Base-by-base conservation (phyloP, 2,329 filamentous ascomycete genomes). In the Aquanectria penicillioides region DNA sequence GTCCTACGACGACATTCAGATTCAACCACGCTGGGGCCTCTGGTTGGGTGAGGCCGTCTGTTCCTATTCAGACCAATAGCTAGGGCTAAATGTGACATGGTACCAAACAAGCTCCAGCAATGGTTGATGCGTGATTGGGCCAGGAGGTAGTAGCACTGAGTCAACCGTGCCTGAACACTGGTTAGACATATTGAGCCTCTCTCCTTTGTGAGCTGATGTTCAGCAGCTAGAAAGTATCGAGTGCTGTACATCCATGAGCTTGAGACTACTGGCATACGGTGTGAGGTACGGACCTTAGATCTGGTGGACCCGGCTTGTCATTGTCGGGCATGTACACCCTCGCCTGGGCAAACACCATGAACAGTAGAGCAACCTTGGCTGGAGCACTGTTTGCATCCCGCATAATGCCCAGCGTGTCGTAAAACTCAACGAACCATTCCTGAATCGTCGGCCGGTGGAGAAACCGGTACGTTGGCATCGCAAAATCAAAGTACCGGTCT, bases 391-490 rank as follows among this genome's bases (percentile, higher is more conserved):
- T 44, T 0, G 57, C 47, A 22, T 68, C 68, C 20, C 56, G 58
- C 72, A 74, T 74, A 0, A 65, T 55, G 0, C 72, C 72, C 3
- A 69, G 15, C 0, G 71, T 76, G 7, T 74, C 72, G 38, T 77
- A 75, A 38, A 81, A 77, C 31, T 80, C 72, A 10, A 74, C 70
- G 8, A 81, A 70, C 81, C 81, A 84, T n/a, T 68, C 65, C 54
- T 83, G 77, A 3, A 85, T 78, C 0, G 78, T 82, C 0, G 81
- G 80, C 3, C 83, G 74, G 64, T 86, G 83, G 6, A 86, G 68
- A 57, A 85, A 86, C 0, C 83, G 77, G 63, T 86, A 83, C 0
- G 83, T 85, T 2, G 84, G 82, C 55, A 84, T 82, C 1, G 83
- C 83, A 63, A 83, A 84, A 51, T 85, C 83, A 64, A 86, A 86